Evolutionary conservation across 768 basidiomycete species (phyloP).

Genomic region (Boletus edulis): DNA sequence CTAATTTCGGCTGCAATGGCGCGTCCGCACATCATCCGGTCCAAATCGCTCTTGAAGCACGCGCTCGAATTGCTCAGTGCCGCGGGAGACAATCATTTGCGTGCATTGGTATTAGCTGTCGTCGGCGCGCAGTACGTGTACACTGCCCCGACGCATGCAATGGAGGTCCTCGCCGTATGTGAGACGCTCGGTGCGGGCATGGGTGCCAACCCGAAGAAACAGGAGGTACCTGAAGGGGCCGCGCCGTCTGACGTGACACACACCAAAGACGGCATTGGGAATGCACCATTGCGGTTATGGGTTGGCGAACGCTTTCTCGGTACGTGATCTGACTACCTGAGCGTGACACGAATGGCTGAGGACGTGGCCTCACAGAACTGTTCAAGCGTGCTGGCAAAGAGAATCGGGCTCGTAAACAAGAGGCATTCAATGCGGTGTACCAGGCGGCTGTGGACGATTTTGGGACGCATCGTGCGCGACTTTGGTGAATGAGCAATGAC

Average conservation of each 20-base stretch:
- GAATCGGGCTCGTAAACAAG: slow-evolving; percentile 45
- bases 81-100: slow-evolving; percentile 69
- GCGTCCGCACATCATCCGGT: slow-evolving; percentile 27
- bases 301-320: slow-evolving; percentile 68
- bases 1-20: slow-evolving; percentile 20
- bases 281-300: slow-evolving; percentile 67
- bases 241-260: background rate
- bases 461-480: slow-evolving; percentile 9
- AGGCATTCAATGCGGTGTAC: slow-evolving; percentile 38
- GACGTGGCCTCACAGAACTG: slow-evolving; percentile 41
- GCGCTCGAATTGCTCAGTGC: slow-evolving; percentile 57
- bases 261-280: slow-evolving; percentile 45
- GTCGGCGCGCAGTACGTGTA: slow-evolving; percentile 70
- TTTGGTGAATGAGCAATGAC: slow-evolving; percentile 10
- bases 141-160: slow-evolving; percentile 67
- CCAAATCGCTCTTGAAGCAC: slow-evolving; percentile 46
- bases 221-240: slow-evolving; percentile 1
- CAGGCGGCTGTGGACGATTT: slow-evolving; percentile 24
- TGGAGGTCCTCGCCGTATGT: slow-evolving; percentile 60
- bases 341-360: background rate
- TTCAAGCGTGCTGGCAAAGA: slow-evolving; percentile 56
- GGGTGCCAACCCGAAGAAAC: slow-evolving; percentile 38
- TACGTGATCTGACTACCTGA: slow-evolving; percentile 24
- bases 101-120: slow-evolving; percentile 66
- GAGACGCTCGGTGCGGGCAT: slow-evolving; percentile 72